phyloP scores from a whole-genome alignment of 768 basidiomycete genomes.

The Psilocybe azurescens region DNA sequence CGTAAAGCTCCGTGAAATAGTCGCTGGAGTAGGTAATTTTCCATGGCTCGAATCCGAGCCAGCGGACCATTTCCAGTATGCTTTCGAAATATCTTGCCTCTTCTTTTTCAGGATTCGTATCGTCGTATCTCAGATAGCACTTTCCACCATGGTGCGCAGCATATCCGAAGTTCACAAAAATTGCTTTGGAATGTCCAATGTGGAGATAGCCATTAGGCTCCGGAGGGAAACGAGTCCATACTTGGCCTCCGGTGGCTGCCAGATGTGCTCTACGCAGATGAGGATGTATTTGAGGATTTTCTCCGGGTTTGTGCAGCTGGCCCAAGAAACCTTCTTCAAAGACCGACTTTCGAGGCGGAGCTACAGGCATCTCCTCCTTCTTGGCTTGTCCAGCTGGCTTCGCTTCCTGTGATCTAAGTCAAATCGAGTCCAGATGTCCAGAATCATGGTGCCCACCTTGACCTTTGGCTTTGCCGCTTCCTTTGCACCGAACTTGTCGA shows the following conservation, averaged over 20 bases:
- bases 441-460: slow-evolving; percentile 49
- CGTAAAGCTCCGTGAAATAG: slow-evolving; percentile 88
- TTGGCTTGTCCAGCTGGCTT: slow-evolving; percentile 37
- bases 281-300: slow-evolving; percentile 85
- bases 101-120: slow-evolving; percentile 98
- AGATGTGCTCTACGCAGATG: slow-evolving; percentile 84
- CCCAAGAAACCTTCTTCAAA: slow-evolving; percentile 97
- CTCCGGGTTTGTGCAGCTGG: slow-evolving; percentile 90
- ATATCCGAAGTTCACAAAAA: slow-evolving; percentile 98
- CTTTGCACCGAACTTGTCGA: slow-evolving; percentile 74
- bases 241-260: slow-evolving; percentile 76
- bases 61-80: slow-evolving; percentile 92
- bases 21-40: slow-evolving; percentile 99
- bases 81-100: slow-evolving; percentile 96
- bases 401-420: slow-evolving; percentile 44
- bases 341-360: slow-evolving; percentile 60
- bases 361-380: slow-evolving; percentile 33
- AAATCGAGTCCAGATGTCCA: neutral
- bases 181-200: slow-evolving; percentile 97
- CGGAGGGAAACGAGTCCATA: slow-evolving; percentile 97
- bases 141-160: slow-evolving; percentile 93
- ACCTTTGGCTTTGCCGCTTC: slow-evolving; percentile 66
- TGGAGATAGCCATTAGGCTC: slow-evolving; percentile 98
- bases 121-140: slow-evolving; percentile 95
- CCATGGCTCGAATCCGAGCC: slow-evolving; percentile 98